Evolutionary conservation across 2,329 filamentous ascomycete species (phyloP), one percentile per base, ranked within the genome.

Genomic region (Hyphodiscus sp.): DNA sequence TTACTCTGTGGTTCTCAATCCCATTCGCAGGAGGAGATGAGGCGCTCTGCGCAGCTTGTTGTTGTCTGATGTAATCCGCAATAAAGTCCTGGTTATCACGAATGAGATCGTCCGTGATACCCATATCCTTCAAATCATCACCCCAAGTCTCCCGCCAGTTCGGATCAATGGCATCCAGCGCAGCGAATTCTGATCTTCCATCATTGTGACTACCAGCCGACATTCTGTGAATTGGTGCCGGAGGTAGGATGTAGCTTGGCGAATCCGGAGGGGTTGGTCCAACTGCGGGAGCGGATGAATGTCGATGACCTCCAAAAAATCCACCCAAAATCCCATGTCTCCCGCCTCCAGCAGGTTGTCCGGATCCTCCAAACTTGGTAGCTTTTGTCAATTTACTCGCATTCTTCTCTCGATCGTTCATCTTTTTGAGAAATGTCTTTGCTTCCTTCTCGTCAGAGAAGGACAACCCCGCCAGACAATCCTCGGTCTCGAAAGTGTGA

Each of bases 391-490:
- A 84, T 74, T 95, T 95, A 74, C 86, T 92, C 42, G 91, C 92
- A 73, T 92, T 91, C 80, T 95, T 96, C 74, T 97, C 91, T 60
- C 91, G 81, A 68, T 96, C 91, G 63, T 94, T 86, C 81, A 99
- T 89, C 77, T 96, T 97, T 79, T 96, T 96, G 72, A 91, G 86
- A 74, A 99, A 97, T 55, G 89, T 88, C 73, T 89, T 95, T 33
- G 94, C 94, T 74, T 99, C 94, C 72, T 96, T 97, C 75, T 97
- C 94, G 70, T 97, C 94, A 57, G 87, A 85, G 66, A 99, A 99
- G 20, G 90, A 96, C 56, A 99, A 74, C 0, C 86, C 94, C 6
- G 91, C 94, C 56, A 95, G 75, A 66, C 91, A 97, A 59, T 95
- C 85, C 71, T 97, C 91, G 52, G 96, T 80, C 74, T 99, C 94